Conservation (phyloP, 2,329 filamentous ascomycete genomes). For the Purpureocillium takamizusanense region DNA sequence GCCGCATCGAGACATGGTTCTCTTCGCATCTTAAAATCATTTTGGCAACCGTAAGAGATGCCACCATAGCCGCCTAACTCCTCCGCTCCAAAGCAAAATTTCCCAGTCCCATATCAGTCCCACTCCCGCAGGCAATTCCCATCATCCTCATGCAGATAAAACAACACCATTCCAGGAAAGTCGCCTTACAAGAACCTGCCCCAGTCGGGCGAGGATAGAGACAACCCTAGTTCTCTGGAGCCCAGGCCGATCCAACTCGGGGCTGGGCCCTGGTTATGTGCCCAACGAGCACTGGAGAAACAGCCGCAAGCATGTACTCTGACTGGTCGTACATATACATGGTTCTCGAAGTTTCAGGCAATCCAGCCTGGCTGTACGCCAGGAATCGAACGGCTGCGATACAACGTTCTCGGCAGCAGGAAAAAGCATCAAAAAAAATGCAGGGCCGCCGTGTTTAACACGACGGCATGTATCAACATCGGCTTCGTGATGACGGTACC, state of each 20-base stretch:
- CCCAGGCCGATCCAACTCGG: neutral
- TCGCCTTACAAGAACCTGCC: constrained; percentile 1
- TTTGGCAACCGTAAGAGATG: constrained; percentile 12
- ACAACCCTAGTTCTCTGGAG: neutral
- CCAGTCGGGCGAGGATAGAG: neutral
- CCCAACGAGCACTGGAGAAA: too few species aligned
- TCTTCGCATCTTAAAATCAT: neutral
- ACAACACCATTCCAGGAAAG: neutral
- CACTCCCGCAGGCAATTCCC: constrained; percentile 16
- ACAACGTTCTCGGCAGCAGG: neutral
- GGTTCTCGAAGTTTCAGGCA: neutral
- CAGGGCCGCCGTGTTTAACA: neutral
- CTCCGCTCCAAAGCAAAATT: constrained; percentile 18
- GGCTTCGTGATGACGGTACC: constrained; percentile 17
- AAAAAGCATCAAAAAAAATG: neutral
- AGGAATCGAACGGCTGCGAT: neutral
- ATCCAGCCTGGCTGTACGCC: neutral
- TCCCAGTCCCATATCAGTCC: constrained; percentile 15
- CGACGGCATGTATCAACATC: constrained; percentile 8
- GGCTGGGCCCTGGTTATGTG: too few species aligned
- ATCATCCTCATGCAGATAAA: constrained; percentile 2
- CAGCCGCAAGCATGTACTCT: neutral
- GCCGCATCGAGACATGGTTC: neutral
- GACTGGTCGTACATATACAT: neutral
- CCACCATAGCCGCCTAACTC: constrained; percentile 21